These are phyloP conservation scores for Aleurites moluccanus DNA, from an alignment of 441 rosid species.

Conservation along the genomic window DNA sequence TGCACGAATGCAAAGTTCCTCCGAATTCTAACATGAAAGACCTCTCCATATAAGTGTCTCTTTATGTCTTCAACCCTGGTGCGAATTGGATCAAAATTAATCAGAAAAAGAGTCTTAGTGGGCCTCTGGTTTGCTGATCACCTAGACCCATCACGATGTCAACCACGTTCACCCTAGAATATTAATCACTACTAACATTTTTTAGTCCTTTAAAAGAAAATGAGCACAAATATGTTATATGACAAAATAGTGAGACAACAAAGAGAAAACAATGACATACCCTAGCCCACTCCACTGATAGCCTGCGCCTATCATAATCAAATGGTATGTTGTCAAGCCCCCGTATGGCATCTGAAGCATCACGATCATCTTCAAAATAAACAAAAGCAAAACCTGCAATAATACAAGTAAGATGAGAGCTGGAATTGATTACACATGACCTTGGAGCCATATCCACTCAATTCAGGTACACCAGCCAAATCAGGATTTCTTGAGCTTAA, in stretches of 20 bases:
- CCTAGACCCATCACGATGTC: conserved; percentile 58
- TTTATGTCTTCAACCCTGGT: conserved; percentile 68
- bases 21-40: conserved; percentile 64
- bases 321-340: conserved; percentile 63
- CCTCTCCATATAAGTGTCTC: conserved; percentile 76
- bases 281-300: conserved; percentile 90
- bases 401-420: conserved; percentile 22
- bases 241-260: neutral
- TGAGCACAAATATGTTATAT: neutral
- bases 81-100: conserved; percentile 74
- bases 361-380: conserved; percentile 78
- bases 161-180: conserved; percentile 70
- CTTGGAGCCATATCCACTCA: conserved; percentile 24
- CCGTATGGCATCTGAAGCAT: conserved; percentile 82
- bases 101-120: conserved; percentile 82
- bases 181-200: neutral
- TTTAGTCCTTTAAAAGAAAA: neutral
- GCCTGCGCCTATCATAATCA: conserved; percentile 67
- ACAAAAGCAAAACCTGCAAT: conserved; percentile 88
- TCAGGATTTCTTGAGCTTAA: conserved; percentile 37
- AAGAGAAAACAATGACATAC: conserved; percentile 28
- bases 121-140: conserved; percentile 58
- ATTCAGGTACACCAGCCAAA: conserved; percentile 39
- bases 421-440: conserved; percentile 5
- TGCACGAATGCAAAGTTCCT: conserved; percentile 84